phyloP scores from a whole-genome alignment of 257 asterid species.

The Ophiorrhiza pumila region DNA sequence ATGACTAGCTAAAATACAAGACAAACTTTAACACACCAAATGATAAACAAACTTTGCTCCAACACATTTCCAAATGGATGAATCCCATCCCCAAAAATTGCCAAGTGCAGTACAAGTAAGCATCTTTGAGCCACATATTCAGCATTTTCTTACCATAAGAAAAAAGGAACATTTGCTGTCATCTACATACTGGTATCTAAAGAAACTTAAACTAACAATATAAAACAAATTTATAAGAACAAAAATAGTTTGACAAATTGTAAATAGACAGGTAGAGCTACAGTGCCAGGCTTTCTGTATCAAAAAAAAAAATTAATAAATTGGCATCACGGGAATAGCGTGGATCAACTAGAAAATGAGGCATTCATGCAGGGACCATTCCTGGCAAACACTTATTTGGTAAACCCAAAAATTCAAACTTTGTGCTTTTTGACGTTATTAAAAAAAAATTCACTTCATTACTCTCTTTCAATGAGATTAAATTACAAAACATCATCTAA shows the following conservation, averaged over 20 bases:
- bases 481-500: no score
- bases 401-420: neutral
- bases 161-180: neutral
- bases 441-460: neutral
- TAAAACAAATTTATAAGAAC: neutral
- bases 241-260: neutral
- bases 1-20: neutral
- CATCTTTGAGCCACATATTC: neutral
- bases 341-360: neutral
- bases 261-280: neutral
- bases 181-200: neutral
- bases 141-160: neutral
- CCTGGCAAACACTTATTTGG: neutral
- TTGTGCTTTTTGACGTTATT: no score
- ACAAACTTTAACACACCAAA: neutral
- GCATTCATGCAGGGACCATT: neutral
- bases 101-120: neutral
- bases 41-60: neutral
- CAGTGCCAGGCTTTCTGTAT: neutral
- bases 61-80: neutral
- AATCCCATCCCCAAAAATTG: neutral
- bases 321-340: neutral
- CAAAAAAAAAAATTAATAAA: neutral
- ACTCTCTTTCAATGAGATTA: neutral
- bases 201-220: neutral